A percentile compares a stretch with the other conserved stretches of the same genome.
phyloP scores from a whole-genome alignment of 495 filamentous ascomycete genomes.

The Penicillium longicatenatum region DNA sequence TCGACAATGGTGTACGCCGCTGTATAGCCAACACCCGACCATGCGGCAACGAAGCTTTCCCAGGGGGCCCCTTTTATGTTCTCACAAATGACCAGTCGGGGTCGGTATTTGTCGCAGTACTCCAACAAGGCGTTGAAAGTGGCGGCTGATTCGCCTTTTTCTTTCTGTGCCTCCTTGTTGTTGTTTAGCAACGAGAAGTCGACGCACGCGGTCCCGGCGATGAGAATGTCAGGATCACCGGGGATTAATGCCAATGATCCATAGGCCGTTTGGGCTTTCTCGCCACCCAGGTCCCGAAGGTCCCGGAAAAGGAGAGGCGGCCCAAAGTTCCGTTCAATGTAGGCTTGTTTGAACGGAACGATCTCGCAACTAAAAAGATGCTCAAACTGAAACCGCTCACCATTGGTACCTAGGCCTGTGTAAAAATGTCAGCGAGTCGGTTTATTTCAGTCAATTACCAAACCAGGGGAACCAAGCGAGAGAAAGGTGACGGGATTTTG shows the following conservation, averaged over 20 bases:
- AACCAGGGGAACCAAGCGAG: not conserved
- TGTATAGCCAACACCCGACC: constrained; percentile 58
- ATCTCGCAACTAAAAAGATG: constrained; percentile 83
- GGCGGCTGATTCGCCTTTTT: constrained; percentile 65
- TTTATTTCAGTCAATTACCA: not conserved
- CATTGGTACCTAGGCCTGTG: constrained; percentile 14
- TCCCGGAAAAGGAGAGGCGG: constrained; percentile 68
- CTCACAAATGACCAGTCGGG: constrained; percentile 71
- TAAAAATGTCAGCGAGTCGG: not conserved
- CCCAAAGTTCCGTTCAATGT: constrained; percentile 74
- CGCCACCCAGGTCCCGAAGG: constrained; percentile 59
- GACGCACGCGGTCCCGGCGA: constrained; percentile 78
- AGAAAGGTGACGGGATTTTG: not conserved
- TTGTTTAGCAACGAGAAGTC: constrained; percentile 60
- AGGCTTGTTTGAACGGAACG: constrained; percentile 75
- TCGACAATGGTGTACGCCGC: constrained; percentile 53
- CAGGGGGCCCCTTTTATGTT: constrained; percentile 71
- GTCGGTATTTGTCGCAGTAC: constrained; percentile 58
- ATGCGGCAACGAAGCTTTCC: constrained; percentile 52
- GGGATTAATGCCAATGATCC: constrained; percentile 63
- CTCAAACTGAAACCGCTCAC: constrained; percentile 32
- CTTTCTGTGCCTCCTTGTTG: constrained; percentile 41
- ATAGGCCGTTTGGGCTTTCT: constrained; percentile 67
- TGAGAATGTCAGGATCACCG: constrained; percentile 62
- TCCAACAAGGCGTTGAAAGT: constrained; percentile 67